These are phyloP conservation scores for Ilyonectria mors-panacis DNA, from an alignment of 2,329 filamentous ascomycete species.

Conservation along the genomic window DNA sequence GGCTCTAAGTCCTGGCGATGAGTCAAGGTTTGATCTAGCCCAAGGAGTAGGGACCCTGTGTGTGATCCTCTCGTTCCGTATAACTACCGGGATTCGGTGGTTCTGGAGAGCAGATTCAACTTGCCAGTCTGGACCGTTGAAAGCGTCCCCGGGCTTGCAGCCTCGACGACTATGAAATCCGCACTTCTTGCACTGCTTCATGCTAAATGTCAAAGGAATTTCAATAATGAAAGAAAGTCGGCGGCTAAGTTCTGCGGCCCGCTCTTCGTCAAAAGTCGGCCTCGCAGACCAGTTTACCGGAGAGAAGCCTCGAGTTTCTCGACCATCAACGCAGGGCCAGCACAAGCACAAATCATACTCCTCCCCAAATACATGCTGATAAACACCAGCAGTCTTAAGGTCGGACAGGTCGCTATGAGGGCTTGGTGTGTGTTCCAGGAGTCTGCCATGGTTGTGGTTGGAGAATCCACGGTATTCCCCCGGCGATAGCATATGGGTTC, in stretches of 20 bases:
- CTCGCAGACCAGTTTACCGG: conserved; percentile 6
- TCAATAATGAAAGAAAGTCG: conserved; percentile 13
- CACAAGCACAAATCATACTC: conserved; percentile 36
- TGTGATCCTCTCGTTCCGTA: neutral
- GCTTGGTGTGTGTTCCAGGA: conserved; percentile 33
- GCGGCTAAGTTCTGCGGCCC: conserved; percentile 20
- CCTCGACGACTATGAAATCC: conserved; percentile 32
- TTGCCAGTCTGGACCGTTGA: neutral
- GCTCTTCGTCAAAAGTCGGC: conserved; percentile 6
- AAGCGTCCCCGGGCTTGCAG: conserved; percentile 31
- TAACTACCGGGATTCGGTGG: neutral
- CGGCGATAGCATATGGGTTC: conserved; percentile 38
- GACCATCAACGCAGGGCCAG: conserved; percentile 38
- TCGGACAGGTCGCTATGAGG: neutral
- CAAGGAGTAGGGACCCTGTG: neutral
- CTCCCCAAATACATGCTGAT: conserved; percentile 29
- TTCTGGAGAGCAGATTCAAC: neutral
- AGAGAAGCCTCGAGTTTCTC: conserved; percentile 10
- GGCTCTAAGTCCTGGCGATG: neutral
- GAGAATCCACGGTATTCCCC: conserved; percentile 31
- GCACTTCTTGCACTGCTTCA: conserved; percentile 37
- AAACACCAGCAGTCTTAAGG: conserved; percentile 23
- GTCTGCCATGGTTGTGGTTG: conserved; percentile 5
- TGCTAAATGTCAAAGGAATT: conserved; percentile 24
- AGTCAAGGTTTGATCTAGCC: neutral